Conservation (phyloP, 805 yeast species). For the Candida incommunis region DNA sequence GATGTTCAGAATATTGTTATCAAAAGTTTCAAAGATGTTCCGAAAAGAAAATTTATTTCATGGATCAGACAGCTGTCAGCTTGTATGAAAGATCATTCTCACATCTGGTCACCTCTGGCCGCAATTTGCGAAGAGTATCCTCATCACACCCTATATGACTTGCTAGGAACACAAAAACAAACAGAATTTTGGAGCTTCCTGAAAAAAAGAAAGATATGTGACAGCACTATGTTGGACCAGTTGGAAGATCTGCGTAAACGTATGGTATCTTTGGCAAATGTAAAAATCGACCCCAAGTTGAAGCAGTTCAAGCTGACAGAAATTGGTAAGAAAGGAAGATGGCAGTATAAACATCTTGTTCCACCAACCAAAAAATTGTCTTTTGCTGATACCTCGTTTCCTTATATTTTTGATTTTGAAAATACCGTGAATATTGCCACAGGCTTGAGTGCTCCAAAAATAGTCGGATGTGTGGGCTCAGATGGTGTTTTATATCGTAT, state of each 20-base stretch:
- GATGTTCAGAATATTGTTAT: constrained; percentile 30
- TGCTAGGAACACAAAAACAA: constrained; percentile 2
- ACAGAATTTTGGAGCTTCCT: constrained; percentile 8
- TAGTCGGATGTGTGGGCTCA: constrained; percentile 38
- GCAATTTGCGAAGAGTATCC: constrained; percentile 39
- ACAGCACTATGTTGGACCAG: constrained; percentile 2
- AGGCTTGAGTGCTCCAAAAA: constrained; percentile 83
- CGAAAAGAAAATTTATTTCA: constrained; percentile 49
- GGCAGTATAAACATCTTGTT: neutral
- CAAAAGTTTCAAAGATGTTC: constrained; percentile 28
- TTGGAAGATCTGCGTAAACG: constrained; percentile 2
- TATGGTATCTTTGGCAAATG: constrained; percentile 3
- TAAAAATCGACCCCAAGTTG: constrained; percentile 1
- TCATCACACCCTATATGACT: constrained; percentile 35
- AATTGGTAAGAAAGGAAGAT: neutral
- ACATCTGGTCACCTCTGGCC: neutral
- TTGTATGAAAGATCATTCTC: constrained; percentile 34
- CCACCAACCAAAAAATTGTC: constrained; percentile 3
- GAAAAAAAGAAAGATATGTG: constrained; percentile 6
- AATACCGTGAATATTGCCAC: constrained; percentile 50
- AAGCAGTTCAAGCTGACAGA: neutral
- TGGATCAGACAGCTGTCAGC: constrained; percentile 81
- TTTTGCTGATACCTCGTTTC: constrained; percentile 16
- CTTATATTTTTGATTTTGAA: constrained; percentile 33
- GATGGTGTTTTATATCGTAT: constrained; percentile 47